Base-by-base conservation (phyloP, 768 basidiomycete genomes). In the Mycena epipterygia region DNA sequence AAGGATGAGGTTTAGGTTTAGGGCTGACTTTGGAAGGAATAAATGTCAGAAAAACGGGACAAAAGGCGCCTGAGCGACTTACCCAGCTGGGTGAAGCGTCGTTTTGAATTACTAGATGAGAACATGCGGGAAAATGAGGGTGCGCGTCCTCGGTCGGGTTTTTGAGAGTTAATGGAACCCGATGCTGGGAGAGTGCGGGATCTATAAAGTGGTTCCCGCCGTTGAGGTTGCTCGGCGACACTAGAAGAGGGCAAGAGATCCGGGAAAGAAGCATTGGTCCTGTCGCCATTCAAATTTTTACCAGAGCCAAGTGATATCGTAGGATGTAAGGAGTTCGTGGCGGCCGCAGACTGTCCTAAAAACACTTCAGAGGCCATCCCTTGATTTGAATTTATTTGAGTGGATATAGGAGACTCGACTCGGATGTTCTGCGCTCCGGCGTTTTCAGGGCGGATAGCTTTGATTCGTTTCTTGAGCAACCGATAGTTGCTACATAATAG, bases 381-480 rank as follows among this genome's bases (percentile, higher is more conserved):
- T 5, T 73, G 67, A 17, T 76, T 70, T 19, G 73, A 67, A 64
- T 79, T 71, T 11, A 75, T 66, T 32, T 75, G 75, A 52, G 74
- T 66, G 44, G 67, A 67, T n/a, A 62, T 44, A 21, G 76, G 64
- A 11, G 76, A 77, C 1, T 74, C 69, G 14, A 48, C 48, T 13
- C n/a, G n/a, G n/a, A 76, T 41, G 19, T 76, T 78, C 51, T 82
- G 77, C 62, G 81, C 80, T 0, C 78, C 79, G n/a, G n/a, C n/a
- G 64, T 80, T 81, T 37, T 60, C 49, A 17, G 49, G 59, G n/a
- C 86, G 86, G 63, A 94, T 89, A 2, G 85, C 85, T 17, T 83
- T 82, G 27, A 95, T 90, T 17, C 85, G 84, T 71, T 88, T 91
- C 79, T 94, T 94, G 19, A 95, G 87, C 12, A 85, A 88, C 2